Evolutionary conservation across 352 stramenopile species (phyloP).

Genomic region (Phytophthora sp.): DNA sequence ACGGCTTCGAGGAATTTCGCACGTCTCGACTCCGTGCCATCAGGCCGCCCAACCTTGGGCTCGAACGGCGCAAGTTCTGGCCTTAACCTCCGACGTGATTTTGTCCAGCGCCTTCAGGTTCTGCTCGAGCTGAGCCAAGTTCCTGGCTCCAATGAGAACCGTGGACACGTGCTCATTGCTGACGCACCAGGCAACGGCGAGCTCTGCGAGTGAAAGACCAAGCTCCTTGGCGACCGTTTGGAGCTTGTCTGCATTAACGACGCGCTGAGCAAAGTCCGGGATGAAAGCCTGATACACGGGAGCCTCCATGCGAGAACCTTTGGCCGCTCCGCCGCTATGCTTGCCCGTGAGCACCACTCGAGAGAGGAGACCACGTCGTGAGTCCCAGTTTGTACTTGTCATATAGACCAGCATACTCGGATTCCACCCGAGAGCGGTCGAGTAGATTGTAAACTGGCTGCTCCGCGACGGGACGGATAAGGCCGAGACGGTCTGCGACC

Average conservation of each 20-base stretch:
- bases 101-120: conserved; percentile 60
- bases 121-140: conserved; percentile 48
- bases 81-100: conserved; percentile 58
- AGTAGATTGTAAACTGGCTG: conserved; percentile 70
- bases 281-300: conserved; percentile 2
- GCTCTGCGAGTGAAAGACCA: conserved; percentile 42
- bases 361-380: conserved; percentile 42
- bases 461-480: conserved; percentile 45
- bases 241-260: conserved; percentile 38
- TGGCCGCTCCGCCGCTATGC: conserved; percentile 45
- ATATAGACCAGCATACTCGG: conserved; percentile 60
- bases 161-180: conserved; percentile 60
- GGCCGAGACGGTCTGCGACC: conserved; percentile 39
- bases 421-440: conserved; percentile 55
- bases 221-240: conserved; percentile 48
- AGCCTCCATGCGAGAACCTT: conserved; percentile 36
- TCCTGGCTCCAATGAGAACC: conserved; percentile 61
- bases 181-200: conserved; percentile 64
- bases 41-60: not conserved
- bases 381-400: conserved; percentile 57
- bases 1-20: not conserved
- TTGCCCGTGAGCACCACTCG: conserved; percentile 72
- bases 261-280: conserved; percentile 18
- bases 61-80: conserved; percentile 35
- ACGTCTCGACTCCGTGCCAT: not conserved